A percentile compares a stretch with the other conserved stretches of the same genome.
Conservation (phyloP, 331 rosid genomes). For the Arachis monticola region DNA sequence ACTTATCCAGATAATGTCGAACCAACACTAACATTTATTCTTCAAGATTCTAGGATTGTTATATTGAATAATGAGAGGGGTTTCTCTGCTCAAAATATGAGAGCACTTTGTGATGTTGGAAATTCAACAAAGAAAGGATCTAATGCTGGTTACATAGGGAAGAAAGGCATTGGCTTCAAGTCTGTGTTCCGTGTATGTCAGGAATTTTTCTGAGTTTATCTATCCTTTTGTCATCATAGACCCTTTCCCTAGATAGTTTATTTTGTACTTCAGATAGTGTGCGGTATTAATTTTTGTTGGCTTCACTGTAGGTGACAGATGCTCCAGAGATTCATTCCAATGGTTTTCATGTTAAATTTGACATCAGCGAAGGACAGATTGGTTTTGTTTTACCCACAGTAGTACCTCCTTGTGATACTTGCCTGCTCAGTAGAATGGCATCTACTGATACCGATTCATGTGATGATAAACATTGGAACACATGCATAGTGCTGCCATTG, state of each 20-base stretch:
- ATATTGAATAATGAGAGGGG: slow-evolving; percentile 92
- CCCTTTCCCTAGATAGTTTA: background rate
- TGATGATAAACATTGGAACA: slow-evolving; percentile 66
- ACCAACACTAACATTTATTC: slow-evolving; percentile 89
- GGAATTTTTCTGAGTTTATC: slow-evolving; percentile 24
- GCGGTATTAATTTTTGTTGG: slow-evolving; percentile 33
- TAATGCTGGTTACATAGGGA: slow-evolving; percentile 89
- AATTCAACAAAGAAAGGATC: slow-evolving; percentile 95
- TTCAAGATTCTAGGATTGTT: slow-evolving; percentile 71
- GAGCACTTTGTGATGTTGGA: slow-evolving; percentile 98
- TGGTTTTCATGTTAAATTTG: slow-evolving; percentile 97
- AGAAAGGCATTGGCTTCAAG: slow-evolving; percentile 98
- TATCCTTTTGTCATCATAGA: background rate
- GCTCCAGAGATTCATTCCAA: slow-evolving; percentile 99
- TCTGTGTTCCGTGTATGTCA: slow-evolving; percentile 92
- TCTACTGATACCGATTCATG: slow-evolving; percentile 53
- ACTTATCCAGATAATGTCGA: slow-evolving; percentile 71
- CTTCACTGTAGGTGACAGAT: slow-evolving; percentile 80
- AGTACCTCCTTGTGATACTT: slow-evolving; percentile 75
- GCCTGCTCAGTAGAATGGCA: slow-evolving; percentile 60
- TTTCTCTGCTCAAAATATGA: slow-evolving; percentile 79
- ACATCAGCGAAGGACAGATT: slow-evolving; percentile 91
- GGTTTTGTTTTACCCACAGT: slow-evolving; percentile 95
- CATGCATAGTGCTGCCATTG: slow-evolving; percentile 95
- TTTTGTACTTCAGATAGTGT: slow-evolving; percentile 7